Evolutionary conservation across 345 rosid species (phyloP), one percentile per base, ranked within the genome.

Genomic region (Acer negundo): DNA sequence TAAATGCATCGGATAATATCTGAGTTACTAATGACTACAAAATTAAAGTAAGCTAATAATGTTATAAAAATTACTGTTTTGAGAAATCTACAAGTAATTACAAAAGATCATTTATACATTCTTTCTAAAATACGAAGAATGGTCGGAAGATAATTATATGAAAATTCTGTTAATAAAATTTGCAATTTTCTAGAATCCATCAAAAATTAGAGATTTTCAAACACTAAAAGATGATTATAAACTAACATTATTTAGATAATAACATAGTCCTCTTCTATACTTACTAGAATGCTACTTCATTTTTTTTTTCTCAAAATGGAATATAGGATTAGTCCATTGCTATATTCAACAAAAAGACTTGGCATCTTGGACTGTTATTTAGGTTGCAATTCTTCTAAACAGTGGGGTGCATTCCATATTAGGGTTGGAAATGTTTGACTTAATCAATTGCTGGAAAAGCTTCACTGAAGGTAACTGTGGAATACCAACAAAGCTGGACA

Each of bases 1-100:
- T 68, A 82, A 72, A 76, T 42, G 20, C 75, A 80, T 83, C 62
- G 76, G 55, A 67, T 9, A 26, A 35, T 44, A 53, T 40, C 8
- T 3, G 44, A 65, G 47, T 42, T 80, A 35, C 58, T 40, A 44
- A 53, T 46, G 7, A 73, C 3, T 20, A 35, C 26, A n/a, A n/a
- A 56, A 15, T 16, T 76, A 73, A 72, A 9, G 75, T 28, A 74
- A 55, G 19, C 15, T 59, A 73, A 73, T 6, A 56, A 26, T 62
- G 53, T 64, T 51, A 76, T 15, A 56, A n/a, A 53, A 16, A 75
- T 28, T 23, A 31, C 19, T 0, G 35, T 10, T 40, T 9, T 35
- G 64, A 28, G 73, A 70, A 63, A 75, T 62, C 72, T 51, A 67
- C 47, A 70, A 17, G 35, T 62, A 69, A 19, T 64, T 62, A 62